Evolutionary conservation across 1,284 basidiomycete species (phyloP), one percentile per base, ranked within the genome.

Genomic region (Cryptococcus maquisensis): DNA sequence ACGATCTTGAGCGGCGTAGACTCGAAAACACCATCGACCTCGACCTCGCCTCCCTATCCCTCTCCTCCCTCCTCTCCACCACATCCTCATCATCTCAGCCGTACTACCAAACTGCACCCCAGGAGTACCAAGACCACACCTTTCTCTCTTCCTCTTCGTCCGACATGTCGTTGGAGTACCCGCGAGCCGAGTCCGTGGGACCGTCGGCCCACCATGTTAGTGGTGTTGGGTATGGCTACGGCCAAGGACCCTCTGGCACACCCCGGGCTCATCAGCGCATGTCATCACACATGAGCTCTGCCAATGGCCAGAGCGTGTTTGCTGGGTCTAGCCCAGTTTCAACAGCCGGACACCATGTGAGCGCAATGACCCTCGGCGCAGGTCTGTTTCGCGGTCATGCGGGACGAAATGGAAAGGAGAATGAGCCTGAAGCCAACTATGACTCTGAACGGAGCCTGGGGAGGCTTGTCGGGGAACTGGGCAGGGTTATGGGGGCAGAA

Each of bases 281-380:
- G 20, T 15, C 52, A 13, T 47, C 54, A 10, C 16, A 48, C 15
- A 44, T 32, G 18, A 53, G 51, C 35, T 56, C 57, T 51, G 32
- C 39, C 32, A 28, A 39, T 45, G 42, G 41, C 46, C 53, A 65
- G 38, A 59, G 57, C 39, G 47, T 61, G 51, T 60, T 55, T 36
- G 53, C 67, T 9, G 70, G 64, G 9, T 59, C 61, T 3, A 73
- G 70, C 47, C 76, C 88, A 0, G 77, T 88, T 55, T 90, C 87
- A 0, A 92, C 90, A 0, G 84, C 84, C 12, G 87, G 84, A 2
- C 90, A 94, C 72, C 90, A 94, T 73, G 88, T 88, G 24, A 89
- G 86, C 60, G 87, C 83, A 0, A 79, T 92, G 46, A 93, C 90
- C 0, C 79, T 94, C n/a, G 87, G 82, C 54, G 88, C 88, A 2